Conservation (phyloP, 306 rosid genomes). For the Corylus americana region DNA sequence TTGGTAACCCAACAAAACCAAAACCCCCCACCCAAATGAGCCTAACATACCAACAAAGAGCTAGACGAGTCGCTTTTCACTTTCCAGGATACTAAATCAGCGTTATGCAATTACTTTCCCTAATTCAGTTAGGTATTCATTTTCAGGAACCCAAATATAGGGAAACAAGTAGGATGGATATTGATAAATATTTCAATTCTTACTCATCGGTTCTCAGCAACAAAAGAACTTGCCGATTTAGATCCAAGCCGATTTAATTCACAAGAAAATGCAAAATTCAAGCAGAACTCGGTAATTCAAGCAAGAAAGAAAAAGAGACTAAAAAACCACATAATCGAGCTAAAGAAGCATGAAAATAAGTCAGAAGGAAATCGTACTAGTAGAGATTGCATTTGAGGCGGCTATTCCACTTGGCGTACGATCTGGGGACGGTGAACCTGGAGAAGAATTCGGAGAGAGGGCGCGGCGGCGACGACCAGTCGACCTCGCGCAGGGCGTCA, state of each 20-base stretch:
- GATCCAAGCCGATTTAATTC: neutral
- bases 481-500: conserved; percentile 98
- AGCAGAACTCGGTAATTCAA: neutral
- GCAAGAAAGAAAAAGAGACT: neutral
- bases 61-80: neutral
- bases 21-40: neutral
- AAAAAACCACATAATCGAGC: neutral
- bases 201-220: neutral
- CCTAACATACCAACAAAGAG: neutral
- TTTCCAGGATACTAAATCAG: neutral
- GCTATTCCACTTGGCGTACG: conserved; percentile 83
- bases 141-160: neutral
- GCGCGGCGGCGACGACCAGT: conserved; percentile 99
- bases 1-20: neutral
- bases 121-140: neutral
- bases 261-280: neutral
- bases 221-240: neutral
- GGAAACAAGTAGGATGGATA: neutral
- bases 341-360: neutral
- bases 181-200: neutral
- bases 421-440: conserved; percentile 79
- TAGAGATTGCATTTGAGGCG: conserved; percentile 99
- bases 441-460: conserved; percentile 94
- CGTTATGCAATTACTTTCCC: neutral
- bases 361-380: conserved; percentile 50